phyloP scores from a whole-genome alignment of 192 early-diverging fungal genomes.

The Allomyces javanicus region DNA sequence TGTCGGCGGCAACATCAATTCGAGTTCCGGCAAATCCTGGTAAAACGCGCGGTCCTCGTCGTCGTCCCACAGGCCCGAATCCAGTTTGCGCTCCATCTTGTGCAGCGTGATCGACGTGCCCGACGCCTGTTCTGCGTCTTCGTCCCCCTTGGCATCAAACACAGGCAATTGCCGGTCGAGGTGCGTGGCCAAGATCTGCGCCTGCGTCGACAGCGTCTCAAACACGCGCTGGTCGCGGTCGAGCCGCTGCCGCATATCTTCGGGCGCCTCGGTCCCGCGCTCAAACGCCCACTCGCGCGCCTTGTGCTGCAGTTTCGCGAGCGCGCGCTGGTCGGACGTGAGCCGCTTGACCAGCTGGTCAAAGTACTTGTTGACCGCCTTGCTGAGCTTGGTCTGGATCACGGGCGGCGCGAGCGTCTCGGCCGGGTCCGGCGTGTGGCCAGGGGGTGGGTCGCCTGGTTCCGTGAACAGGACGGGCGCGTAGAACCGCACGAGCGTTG shows the following conservation, averaged over 20 bases:
- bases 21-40: constrained; percentile 61
- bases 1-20: constrained; percentile 57
- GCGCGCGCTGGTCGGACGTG: neutral
- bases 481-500: constrained; percentile 32
- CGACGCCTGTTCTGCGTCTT: too few species aligned
- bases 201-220: neutral
- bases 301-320: neutral
- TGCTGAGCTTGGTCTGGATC: neutral
- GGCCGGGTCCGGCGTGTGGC: neutral
- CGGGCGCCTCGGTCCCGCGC: neutral
- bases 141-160: neutral
- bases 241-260: neutral
- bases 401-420: neutral
- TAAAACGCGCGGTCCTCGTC: constrained; percentile 83
- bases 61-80: constrained; percentile 65
- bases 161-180: too few species aligned
- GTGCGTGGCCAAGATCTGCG: neutral
- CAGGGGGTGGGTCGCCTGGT: too few species aligned
- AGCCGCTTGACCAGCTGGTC: neutral
- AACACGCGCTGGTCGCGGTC: constrained; percentile 6
- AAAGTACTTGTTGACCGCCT: neutral
- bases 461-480: constrained; percentile 20
- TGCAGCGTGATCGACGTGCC: too few species aligned
- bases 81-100: too few species aligned
- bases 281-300: neutral